phyloP scores from a whole-genome alignment of 1,139 yeast species.

The Meyerozyma elateridarum region DNA sequence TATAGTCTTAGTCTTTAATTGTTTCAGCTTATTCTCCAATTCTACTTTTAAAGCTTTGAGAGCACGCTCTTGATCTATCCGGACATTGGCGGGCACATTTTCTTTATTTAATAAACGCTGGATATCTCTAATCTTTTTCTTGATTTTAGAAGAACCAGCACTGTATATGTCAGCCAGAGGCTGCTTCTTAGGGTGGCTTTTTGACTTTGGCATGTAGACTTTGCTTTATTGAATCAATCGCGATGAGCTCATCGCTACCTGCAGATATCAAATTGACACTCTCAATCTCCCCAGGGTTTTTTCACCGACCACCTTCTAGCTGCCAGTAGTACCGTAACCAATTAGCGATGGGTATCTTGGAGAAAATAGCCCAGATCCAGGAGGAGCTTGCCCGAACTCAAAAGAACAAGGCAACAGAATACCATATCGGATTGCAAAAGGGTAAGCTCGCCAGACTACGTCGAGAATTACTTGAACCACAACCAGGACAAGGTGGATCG shows the following conservation, averaged over 20 bases:
- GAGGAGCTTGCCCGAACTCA: constrained; percentile 94
- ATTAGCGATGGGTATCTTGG: constrained; percentile 21
- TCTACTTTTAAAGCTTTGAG: constrained; percentile 68
- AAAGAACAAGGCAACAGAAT: constrained; percentile 96
- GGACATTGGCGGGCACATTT: constrained; percentile 67
- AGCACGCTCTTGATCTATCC: constrained; percentile 82
- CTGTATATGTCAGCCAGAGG: constrained; percentile 10
- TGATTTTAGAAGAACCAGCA: constrained; percentile 49
- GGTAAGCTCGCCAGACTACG: constrained; percentile 95
- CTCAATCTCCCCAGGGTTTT: too few species aligned
- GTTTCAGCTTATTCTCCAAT: constrained; percentile 48
- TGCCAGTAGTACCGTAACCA: too few species aligned
- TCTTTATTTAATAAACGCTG: constrained; percentile 64
- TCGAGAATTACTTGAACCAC: constrained; percentile 87
- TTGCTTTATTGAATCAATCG: too few species aligned
- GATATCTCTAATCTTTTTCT: constrained; percentile 83
- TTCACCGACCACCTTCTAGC: too few species aligned
- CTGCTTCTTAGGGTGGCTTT: background rate
- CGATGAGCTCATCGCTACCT: too few species aligned
- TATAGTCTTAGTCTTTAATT: constrained; percentile 49
- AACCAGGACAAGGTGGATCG: constrained; percentile 63
- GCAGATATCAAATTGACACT: too few species aligned
- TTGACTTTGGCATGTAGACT: constrained; percentile 5
- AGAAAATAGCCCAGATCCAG: constrained; percentile 85
- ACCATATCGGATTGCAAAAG: constrained; percentile 87